Base-by-base conservation (phyloP, 805 yeast genomes). In the Soucietia sequanensis region DNA sequence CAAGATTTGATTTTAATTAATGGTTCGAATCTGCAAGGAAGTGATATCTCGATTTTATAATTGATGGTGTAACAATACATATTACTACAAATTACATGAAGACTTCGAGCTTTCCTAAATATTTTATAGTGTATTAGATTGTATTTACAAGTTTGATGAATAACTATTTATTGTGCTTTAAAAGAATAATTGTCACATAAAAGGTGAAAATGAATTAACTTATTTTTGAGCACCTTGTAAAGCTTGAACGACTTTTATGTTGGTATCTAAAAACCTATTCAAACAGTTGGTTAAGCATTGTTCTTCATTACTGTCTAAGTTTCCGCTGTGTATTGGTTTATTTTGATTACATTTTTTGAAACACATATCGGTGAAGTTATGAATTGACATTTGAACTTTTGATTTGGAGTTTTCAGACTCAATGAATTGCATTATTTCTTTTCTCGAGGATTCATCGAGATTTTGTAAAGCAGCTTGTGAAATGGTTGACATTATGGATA, bases 311-410 rank as follows among this genome's bases (percentile, higher is more conserved):
- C 63, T 34, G 43, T 70, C 70, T 44, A 89, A 67, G 30, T 68
- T 69, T 20, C 75, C 74, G 38, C 67, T 61, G 31, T 68, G 62
- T 33, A 76, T 65, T 12, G 69, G 60, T 36, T 37, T 54, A 41
- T 62, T 56, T 31, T 67, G 63, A 34, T 88, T 75, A 61, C 98
- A 90, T 63, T 85, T 84, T 58, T 83, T 85, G 73, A 88, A 90
- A 59, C 98, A 90, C 70, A 82, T 72, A 55, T 88, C 90, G 18
- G 96, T 89, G 75, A 87, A 88, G 52, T 74, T 78, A 58, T 90
- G 96, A 41, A 90, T 84, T 22, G 95, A 79, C 66, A 76, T 74
- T 60, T 88, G 96, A 20, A 90, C 86, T 64, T 88, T 87, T 37
- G 91, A 81, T 66, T 85, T 87, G 43, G 93, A 76, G 55, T 84